Conservation (phyloP, 176 grass and related monocot species). For the Rhynchospora breviuscula region DNA sequence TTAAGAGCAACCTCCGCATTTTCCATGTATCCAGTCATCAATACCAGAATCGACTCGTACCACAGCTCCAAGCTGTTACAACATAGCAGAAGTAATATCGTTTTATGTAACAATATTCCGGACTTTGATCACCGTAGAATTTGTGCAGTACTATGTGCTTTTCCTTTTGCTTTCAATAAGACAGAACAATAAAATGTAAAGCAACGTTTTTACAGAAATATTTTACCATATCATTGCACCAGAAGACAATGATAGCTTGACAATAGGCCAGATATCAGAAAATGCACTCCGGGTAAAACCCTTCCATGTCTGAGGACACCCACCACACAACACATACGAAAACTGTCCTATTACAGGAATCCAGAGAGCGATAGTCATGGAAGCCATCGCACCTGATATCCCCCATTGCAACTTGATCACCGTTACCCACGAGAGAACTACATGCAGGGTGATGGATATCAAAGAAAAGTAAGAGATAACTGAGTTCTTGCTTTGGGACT, state of each 20-base stretch:
- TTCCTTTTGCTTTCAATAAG: not conserved
- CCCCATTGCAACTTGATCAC: constrained; percentile 16
- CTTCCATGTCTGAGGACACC: constrained; percentile 22
- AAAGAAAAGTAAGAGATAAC: constrained; percentile 10
- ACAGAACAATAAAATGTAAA: not conserved
- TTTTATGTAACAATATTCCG: not conserved
- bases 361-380: constrained; percentile 19
- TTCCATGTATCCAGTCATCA: constrained; percentile 17
- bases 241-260: constrained; percentile 31
- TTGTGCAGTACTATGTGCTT: not conserved
- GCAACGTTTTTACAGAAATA: not conserved
- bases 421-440: constrained; percentile 20
- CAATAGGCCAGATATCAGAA: constrained; percentile 1
- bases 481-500: constrained; percentile 30
- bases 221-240: constrained; percentile 30
- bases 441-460: constrained; percentile 6
- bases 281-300: constrained; percentile 27
- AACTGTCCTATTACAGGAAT: constrained; percentile 19
- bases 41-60: constrained; percentile 18
- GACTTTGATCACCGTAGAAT: not conserved
- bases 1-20: constrained; percentile 19
- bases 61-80: constrained; percentile 25
- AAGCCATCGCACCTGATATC: not conserved
- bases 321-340: constrained; percentile 3
- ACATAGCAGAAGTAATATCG: not conserved